Percentiles rank a stretch among this genome's conserved stretches.
Evolutionary conservation across 805 yeast genomes (phyloP).

Genomic region (Saccharomycopsis olivae): DNA sequence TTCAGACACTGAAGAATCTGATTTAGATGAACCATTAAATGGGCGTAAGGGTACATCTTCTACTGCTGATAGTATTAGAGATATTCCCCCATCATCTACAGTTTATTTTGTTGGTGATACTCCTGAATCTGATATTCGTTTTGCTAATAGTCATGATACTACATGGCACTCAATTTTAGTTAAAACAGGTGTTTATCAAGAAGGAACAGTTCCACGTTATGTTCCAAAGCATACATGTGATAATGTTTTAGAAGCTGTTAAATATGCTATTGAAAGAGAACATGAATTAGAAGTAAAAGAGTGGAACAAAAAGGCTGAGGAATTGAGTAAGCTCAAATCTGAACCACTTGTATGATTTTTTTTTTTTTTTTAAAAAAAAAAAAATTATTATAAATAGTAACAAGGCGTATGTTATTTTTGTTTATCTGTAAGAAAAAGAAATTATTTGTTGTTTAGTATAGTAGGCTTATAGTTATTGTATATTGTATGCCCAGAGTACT

Average conservation of each 20-base stretch:
- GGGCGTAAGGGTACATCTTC: slow-evolving; percentile 2
- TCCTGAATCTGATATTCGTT: slow-evolving; percentile 80
- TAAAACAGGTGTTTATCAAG: slow-evolving; percentile 80
- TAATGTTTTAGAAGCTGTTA: slow-evolving; percentile 71
- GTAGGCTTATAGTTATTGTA: too few relatives aligned
- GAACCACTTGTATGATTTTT: background rate
- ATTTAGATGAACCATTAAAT: background rate
- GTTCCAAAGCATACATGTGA: slow-evolving; percentile 66
- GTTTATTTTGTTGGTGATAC: slow-evolving; percentile 87
- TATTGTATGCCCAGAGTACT: too few relatives aligned
- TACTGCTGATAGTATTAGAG: slow-evolving; percentile 24
- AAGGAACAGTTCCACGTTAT: slow-evolving; percentile 69
- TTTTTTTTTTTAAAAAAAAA: too few relatives aligned
- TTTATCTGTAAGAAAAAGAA: too few relatives aligned
- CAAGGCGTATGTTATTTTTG: too few relatives aligned
- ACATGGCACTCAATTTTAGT: slow-evolving; percentile 81
- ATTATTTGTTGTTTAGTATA: too few relatives aligned
- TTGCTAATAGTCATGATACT: slow-evolving; percentile 77
- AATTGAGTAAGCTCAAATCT: slow-evolving; percentile 6
- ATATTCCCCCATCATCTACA: slow-evolving; percentile 74
- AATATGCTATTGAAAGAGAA: slow-evolving; percentile 75
- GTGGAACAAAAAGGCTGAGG: slow-evolving; percentile 39
- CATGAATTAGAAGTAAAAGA: slow-evolving; percentile 61
- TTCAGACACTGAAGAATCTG: slow-evolving; percentile 17
- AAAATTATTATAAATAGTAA: too few relatives aligned